phyloP scores from a whole-genome alignment of 176 grass and related monocot species.

The Raddia distichophylla region DNA sequence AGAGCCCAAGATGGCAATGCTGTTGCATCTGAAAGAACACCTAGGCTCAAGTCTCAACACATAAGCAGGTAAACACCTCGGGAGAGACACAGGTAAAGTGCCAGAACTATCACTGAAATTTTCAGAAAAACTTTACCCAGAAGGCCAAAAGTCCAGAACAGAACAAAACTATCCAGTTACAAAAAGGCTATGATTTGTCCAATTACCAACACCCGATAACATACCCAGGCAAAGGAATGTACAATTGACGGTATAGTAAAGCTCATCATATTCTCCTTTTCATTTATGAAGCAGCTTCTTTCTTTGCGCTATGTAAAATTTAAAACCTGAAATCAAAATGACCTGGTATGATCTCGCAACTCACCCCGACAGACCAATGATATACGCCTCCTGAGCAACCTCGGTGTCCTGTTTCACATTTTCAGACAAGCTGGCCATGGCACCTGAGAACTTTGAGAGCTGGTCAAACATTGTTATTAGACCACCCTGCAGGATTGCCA shows the following conservation, averaged over 20 bases:
- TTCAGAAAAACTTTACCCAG: constrained; percentile 16
- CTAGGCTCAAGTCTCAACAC: not conserved
- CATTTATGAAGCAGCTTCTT: constrained; percentile 3
- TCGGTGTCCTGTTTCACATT: constrained; percentile 59
- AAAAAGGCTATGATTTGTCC: not conserved
- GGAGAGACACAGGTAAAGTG: not conserved
- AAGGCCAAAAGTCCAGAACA: not conserved
- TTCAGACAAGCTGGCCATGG: constrained; percentile 54
- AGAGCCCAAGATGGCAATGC: not conserved
- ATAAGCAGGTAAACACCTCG: not conserved
- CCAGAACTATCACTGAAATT: not conserved
- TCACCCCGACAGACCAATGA: not conserved
- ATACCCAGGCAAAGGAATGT: constrained; percentile 17
- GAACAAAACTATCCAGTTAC: constrained; percentile 2
- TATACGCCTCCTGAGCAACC: constrained; percentile 49
- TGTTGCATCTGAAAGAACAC: not conserved
- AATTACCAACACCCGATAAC: not conserved
- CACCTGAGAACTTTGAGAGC: constrained; percentile 55
- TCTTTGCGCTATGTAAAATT: constrained; percentile 14
- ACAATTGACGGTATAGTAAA: constrained; percentile 34
- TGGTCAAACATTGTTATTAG: constrained; percentile 55
- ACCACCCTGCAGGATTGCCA: constrained; percentile 49
- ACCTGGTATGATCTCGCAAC: not conserved
- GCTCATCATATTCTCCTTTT: not conserved
- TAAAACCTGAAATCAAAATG: constrained; percentile 18